Percentiles rank a stretch among this genome's conserved stretches.
Conservation (phyloP, 1,139 yeast genomes). For the Saccharomycopsis hybrid region DNA sequence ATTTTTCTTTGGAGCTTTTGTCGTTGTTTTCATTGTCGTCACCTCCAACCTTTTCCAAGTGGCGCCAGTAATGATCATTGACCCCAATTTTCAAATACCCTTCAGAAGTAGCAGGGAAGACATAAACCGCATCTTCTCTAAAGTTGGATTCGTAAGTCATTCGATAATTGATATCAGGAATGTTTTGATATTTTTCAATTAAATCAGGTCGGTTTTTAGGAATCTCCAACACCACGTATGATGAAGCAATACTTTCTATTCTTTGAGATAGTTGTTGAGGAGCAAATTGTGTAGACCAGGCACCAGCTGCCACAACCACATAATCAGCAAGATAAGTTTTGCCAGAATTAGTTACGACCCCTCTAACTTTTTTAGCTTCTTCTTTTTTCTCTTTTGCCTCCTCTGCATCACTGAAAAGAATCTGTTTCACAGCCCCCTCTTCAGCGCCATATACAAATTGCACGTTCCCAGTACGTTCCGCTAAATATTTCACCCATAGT, state of each 20-base stretch:
- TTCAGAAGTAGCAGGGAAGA: conserved; percentile 21
- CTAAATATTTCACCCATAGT: conserved; percentile 27
- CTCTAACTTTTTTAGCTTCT: conserved; percentile 27
- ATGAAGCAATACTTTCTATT: conserved; percentile 34
- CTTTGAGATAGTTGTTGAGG: conserved; percentile 30
- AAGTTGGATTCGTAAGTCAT: conserved; percentile 26
- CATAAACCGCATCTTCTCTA: conserved; percentile 10
- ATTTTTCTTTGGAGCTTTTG: background rate
- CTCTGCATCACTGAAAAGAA: conserved; percentile 18
- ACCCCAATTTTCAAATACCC: conserved; percentile 22
- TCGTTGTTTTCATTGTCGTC: conserved; percentile 16
- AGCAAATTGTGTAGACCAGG: conserved; percentile 36
- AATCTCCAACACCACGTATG: conserved; percentile 29
- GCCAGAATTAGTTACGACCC: conserved; percentile 32
- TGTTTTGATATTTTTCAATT: conserved; percentile 28
- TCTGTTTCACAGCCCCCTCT: conserved; percentile 24
- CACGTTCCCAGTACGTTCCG: conserved; percentile 28
- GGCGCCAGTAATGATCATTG: conserved; percentile 9
- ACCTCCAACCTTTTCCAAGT: background rate
- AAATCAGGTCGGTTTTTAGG: conserved; percentile 25
- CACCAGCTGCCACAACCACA: conserved; percentile 36
- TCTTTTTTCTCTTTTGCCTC: too few species aligned
- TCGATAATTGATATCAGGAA: conserved; percentile 31
- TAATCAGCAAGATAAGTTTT: conserved; percentile 28
- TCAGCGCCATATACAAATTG: conserved; percentile 28